Conservation (phyloP, 73 alveolate species). For the Vitrella brassicaformis region DNA sequence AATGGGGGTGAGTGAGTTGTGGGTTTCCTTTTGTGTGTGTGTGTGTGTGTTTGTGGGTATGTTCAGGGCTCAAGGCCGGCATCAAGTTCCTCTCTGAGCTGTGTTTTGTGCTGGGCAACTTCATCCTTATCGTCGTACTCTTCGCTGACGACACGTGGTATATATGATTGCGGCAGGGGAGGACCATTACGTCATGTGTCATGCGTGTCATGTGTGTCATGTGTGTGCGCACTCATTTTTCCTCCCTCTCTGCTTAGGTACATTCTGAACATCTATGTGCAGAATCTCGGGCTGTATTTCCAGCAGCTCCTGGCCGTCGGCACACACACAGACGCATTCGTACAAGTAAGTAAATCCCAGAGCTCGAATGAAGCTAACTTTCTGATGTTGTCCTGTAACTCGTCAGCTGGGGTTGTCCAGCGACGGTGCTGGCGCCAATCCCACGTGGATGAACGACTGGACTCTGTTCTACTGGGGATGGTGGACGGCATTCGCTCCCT, state of each 20-base stretch:
- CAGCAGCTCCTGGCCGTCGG: not conserved
- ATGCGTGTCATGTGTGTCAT: no score
- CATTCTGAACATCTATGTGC: slow-evolving; percentile 6
- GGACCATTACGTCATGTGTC: no score
- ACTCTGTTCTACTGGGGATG: slow-evolving; percentile 23
- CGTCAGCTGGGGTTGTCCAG: not conserved
- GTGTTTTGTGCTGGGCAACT: slow-evolving; percentile 12
- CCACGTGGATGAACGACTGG: slow-evolving; percentile 15
- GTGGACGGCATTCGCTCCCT: slow-evolving; percentile 20
- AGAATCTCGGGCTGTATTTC: not conserved
- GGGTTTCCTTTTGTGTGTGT: no score
- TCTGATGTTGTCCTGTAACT: no score
- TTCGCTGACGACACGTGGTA: slow-evolving; percentile 11
- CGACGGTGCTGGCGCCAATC: slow-evolving; percentile 10
- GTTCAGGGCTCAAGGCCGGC: slow-evolving; percentile 9
- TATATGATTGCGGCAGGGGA: no score
- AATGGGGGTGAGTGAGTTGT: no score
- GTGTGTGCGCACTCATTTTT: no score
- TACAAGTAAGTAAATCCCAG: no score
- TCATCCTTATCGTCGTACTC: slow-evolving; percentile 5
- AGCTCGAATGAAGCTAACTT: no score
- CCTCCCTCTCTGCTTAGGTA: no score
- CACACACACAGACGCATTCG: not conserved
- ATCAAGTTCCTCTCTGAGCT: slow-evolving; percentile 7
- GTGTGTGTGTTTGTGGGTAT: no score